Percentiles rank a stretch among this genome's conserved stretches.
Evolutionary conservation across 1,139 yeast genomes (phyloP).

Genomic region (Candida anutae): DNA sequence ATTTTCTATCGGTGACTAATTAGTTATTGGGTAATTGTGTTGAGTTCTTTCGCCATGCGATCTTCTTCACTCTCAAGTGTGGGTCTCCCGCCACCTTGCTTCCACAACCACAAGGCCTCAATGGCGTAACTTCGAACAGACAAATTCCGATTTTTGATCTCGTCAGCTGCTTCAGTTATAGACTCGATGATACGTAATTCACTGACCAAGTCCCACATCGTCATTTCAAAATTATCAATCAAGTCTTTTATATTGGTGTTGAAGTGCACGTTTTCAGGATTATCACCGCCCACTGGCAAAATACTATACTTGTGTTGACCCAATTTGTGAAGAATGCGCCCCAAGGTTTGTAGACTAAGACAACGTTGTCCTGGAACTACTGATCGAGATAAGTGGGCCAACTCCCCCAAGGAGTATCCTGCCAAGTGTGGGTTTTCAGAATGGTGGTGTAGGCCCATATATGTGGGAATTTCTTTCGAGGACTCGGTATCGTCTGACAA

Average conservation of each 20-base stretch:
- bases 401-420: constrained; percentile 82
- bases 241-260: constrained; percentile 30
- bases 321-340: constrained; percentile 76
- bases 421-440: constrained; percentile 83
- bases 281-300: constrained; percentile 30
- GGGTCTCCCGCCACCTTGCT: constrained; percentile 59
- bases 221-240: constrained; percentile 44
- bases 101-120: constrained; percentile 94
- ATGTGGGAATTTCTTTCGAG: constrained; percentile 38
- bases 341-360: constrained; percentile 78
- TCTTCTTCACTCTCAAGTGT: constrained; percentile 9
- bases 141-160: constrained; percentile 52
- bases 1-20: too few species aligned
- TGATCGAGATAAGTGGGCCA: constrained; percentile 74
- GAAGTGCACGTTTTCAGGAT: constrained; percentile 30
- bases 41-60: constrained; percentile 10
- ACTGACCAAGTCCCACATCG: constrained; percentile 71
- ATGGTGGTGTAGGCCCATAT: constrained; percentile 84
- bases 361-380: constrained; percentile 80
- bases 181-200: constrained; percentile 63
- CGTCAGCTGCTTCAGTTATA: constrained; percentile 69
- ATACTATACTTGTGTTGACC: constrained; percentile 56
- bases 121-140: constrained; percentile 81
- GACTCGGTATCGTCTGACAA: constrained; percentile 32
- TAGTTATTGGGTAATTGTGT: background rate